Evolutionary conservation across 2,329 filamentous ascomycete genomes (phyloP), one percentile per base, ranked within the genome.

Genomic region (Periconia macrospinosa): DNA sequence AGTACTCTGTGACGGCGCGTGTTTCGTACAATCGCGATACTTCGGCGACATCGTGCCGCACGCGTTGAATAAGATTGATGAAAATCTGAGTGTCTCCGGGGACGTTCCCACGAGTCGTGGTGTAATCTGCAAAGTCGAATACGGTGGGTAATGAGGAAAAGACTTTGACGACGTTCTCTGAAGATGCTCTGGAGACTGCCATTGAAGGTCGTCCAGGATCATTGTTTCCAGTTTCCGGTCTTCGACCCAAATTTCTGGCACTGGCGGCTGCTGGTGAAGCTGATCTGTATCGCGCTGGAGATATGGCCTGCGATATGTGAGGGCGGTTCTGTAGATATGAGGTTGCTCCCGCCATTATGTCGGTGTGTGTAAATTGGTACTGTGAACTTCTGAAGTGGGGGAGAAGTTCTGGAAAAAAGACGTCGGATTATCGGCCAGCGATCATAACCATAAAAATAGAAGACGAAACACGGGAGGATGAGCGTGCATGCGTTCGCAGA

Each of bases 101-200:
- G 13, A 63, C 59, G 42, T 64, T 67, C 11, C 15, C 15, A 1
- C 62, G 60, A 10, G 56, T 48, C n/a, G 53, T 51, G 15, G 59
- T 59, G 52, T 65, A 71, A 14, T 71, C 62, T 17, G 62, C 63
- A 43, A 70, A 69, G 44, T 60, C 56, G 43, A 68, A 70, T 1
- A 65, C 59, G 8, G 61, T 70, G 1, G 59, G 48, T 6, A 70
- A 57, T 5, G 63, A 66, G 7, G 61, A 46, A 30, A 64, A 62
- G 14, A 46, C 46, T 30, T 44, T 51, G 23, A 41, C 49, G 20
- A 58, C 42, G n/a, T 61, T 55, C 37, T 59, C 55, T 17, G 52
- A 51, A 3, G 56, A 55, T 1, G 46, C 43, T 15, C 44, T 47
- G 1, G 55, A 53, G 3, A 50, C 27, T 6, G 49, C 35, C 8